Evolutionary conservation across 495 filamentous ascomycete genomes (phyloP), one percentile per base, ranked within the genome.

Genomic region (Penicillium bovifimosum): DNA sequence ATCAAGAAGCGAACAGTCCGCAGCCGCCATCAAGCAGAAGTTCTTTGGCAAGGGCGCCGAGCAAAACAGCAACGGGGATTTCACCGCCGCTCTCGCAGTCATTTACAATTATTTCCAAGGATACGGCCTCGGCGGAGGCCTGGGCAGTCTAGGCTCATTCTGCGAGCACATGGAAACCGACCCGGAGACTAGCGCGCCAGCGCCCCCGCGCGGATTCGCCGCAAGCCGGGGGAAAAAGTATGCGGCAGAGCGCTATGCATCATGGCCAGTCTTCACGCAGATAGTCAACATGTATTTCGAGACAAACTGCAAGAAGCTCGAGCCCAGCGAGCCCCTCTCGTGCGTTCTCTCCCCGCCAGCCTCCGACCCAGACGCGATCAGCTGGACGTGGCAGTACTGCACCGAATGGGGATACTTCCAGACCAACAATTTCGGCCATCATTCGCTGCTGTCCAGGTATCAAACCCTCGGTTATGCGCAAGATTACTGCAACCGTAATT

Each of bases 371-470:
- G 63, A 67, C 36, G 48, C 54, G 8, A 75, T 82, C 44, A 66
- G 69, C 44, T 85, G 81, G 81, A 75, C 64, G 7, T 85, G 80
- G 80, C 79, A 83, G 57, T 81, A 78, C 56, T 84, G 81, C 63
- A 77, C 77, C 9, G 75, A 83, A 60, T 83, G 73, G 69, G 81
- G 81, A 33, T 78, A 70, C 55, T 76, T 75, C 55, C 80, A 82
- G 55, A 71, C 69, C 53, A 73, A 76, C 53, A 84, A 84, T 50
- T 61, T 71, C 14, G 71, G 74, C 13, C 61, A 63, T 7, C 68
- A 78, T 50, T 71, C 75, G 9, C 62, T 85, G 9, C 66, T 80
- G 26, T 79, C 76, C 27, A 61, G 59, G 11, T 83, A 76, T 54
- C 77, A 80, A 50, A 76, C 67, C 18, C 73, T 81, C 10, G 59